These are phyloP conservation scores for Protoeuglena noctilucae DNA, from an alignment of 139 green algal species.

Conservation along the genomic window DNA sequence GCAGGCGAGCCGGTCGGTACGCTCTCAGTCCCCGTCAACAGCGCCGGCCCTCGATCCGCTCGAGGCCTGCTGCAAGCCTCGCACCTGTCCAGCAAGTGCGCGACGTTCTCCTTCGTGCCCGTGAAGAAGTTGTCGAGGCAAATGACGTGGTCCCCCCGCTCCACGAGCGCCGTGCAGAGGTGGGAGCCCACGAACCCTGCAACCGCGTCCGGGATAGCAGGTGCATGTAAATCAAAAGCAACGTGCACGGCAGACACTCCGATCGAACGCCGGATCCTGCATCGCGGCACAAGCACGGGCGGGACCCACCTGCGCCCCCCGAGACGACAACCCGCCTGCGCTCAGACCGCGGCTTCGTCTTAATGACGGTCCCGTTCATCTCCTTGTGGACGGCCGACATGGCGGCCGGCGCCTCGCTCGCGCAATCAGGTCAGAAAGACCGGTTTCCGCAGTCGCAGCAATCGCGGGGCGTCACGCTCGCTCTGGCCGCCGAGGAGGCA, in stretches of 20 bases:
- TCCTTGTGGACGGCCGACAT: background rate
- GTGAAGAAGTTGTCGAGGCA: conserved; percentile 99
- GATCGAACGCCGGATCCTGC: too few species aligned
- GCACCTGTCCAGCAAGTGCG: conserved; percentile 50
- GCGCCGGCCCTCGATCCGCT: background rate
- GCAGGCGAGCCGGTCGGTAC: background rate
- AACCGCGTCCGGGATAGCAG: too few species aligned
- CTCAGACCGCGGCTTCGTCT: conserved; percentile 68
- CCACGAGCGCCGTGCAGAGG: conserved; percentile 79
- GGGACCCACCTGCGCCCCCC: too few species aligned
- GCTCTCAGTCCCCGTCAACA: background rate
- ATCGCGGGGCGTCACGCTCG: too few species aligned
- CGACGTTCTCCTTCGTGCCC: conserved; percentile 85
- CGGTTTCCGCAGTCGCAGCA: too few species aligned
- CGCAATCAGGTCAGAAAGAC: background rate
- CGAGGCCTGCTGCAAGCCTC: background rate
- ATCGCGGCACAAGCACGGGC: too few species aligned
- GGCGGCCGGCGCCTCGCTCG: too few species aligned
- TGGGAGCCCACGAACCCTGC: conserved; percentile 94
- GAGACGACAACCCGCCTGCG: conserved; percentile 77
- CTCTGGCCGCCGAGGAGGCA: too few species aligned
- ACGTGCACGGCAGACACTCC: too few species aligned
- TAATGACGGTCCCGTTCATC: conserved; percentile 55
- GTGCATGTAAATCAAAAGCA: too few species aligned
- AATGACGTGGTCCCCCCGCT: conserved; percentile 81